Conservation (phyloP, 345 rosid genomes). For the Sonneratia caseolaris region DNA sequence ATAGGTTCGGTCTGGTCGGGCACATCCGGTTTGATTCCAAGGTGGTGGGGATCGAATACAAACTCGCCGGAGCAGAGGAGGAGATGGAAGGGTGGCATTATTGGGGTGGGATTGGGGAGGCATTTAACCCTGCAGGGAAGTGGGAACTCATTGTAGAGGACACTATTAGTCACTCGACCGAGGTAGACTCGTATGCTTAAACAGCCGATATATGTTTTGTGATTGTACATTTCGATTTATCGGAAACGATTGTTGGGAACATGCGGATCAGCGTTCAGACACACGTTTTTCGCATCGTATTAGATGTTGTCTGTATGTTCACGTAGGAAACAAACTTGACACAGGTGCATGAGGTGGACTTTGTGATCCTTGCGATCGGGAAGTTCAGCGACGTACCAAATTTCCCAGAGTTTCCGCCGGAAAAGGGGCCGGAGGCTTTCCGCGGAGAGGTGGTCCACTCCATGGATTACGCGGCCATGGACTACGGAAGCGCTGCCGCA, state of each 20-base stretch:
- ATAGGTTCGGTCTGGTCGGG: slow-evolving; percentile 23
- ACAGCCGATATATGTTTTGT: too few species aligned
- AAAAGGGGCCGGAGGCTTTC: slow-evolving; percentile 35
- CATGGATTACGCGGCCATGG: slow-evolving; percentile 27
- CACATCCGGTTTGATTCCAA: slow-evolving; percentile 25
- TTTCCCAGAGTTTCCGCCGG: slow-evolving; percentile 28
- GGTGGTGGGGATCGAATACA: slow-evolving; percentile 19
- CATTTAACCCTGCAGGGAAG: slow-evolving; percentile 22
- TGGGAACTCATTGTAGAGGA: slow-evolving; percentile 26
- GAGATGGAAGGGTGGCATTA: slow-evolving; percentile 19
- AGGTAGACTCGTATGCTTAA: not conserved
- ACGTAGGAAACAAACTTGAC: too few species aligned
- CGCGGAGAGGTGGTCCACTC: slow-evolving; percentile 34
- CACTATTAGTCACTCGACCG: not conserved
- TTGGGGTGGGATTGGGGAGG: slow-evolving; percentile 25
- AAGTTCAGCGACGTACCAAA: slow-evolving; percentile 30
- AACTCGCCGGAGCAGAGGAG: slow-evolving; percentile 8
- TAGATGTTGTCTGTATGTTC: too few species aligned
- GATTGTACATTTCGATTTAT: not conserved
- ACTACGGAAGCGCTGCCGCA: slow-evolving; percentile 1
- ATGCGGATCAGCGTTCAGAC: not conserved
- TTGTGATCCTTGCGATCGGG: slow-evolving; percentile 31
- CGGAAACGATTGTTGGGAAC: not conserved
- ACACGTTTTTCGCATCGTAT: not conserved
- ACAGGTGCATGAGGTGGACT: slow-evolving; percentile 22